These are phyloP conservation scores for Colletotrichum sp. DNA, from an alignment of 2,329 filamentous ascomycete species.

Conservation along the genomic window DNA sequence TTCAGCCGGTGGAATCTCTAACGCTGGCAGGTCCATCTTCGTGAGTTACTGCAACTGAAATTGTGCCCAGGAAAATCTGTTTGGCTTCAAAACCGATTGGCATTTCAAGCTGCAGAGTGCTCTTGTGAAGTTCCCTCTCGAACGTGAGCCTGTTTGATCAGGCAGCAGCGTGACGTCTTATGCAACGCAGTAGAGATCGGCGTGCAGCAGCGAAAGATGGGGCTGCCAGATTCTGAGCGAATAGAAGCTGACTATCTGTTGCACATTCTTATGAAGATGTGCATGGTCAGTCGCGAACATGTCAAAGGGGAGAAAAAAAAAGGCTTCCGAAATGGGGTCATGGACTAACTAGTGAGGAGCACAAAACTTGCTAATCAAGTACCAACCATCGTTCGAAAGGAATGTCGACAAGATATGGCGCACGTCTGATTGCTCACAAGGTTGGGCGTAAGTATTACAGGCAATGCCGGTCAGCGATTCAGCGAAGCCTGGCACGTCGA, in stretches of 20 bases:
- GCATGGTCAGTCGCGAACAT: not conserved
- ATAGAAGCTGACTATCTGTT: not conserved
- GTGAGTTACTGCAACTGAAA: fast-evolving
- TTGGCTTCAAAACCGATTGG: not conserved
- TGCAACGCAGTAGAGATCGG: not conserved
- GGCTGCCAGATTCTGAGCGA: not conserved
- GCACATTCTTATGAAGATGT: not conserved
- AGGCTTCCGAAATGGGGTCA: not conserved
- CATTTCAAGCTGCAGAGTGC: not conserved
- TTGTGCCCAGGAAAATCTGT: not conserved
- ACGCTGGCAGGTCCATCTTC: not conserved
- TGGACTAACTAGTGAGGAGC: no score
- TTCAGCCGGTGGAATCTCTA: not conserved
- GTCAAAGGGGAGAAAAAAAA: not conserved
- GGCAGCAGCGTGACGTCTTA: not conserved
- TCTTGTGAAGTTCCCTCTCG: not conserved
- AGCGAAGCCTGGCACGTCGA: not conserved
- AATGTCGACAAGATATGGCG: not conserved
- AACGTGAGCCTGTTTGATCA: not conserved
- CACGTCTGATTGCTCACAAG: not conserved
- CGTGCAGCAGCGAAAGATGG: not conserved
- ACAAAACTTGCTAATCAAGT: not conserved
- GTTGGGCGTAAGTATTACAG: not conserved
- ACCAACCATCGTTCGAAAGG: fast-evolving
- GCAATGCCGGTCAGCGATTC: not conserved